Percentiles rank a stretch among this genome's conserved stretches.
phyloP scores from a whole-genome alignment of 768 basidiomycete species.

The Hypholoma sublateritium region DNA sequence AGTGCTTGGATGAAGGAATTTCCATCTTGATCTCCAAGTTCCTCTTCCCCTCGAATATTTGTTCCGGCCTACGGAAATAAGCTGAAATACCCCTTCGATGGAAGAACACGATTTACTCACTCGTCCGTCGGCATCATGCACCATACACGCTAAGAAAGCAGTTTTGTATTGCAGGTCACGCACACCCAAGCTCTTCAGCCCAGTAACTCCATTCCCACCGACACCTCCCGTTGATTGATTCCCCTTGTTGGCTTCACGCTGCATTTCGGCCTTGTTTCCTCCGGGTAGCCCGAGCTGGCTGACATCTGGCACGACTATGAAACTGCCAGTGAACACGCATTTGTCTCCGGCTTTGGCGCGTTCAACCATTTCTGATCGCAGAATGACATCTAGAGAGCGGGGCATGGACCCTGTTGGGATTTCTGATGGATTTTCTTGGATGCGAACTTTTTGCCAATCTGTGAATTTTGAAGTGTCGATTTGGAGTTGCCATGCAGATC shows the following conservation, averaged over 20 bases:
- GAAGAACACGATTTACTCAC: conserved; percentile 45
- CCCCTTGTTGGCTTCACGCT: conserved; percentile 76
- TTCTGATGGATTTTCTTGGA: conserved; percentile 98
- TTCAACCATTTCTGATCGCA: conserved; percentile 94
- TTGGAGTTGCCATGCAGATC: conserved; percentile 88
- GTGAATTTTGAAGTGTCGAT: conserved; percentile 96
- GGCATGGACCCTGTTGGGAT: conserved; percentile 99
- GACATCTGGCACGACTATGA: conserved; percentile 98
- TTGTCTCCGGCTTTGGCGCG: conserved; percentile 99
- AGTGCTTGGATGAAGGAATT: conserved; percentile 87
- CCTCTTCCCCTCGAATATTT: conserved; percentile 89
- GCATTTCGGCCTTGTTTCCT: conserved; percentile 87
- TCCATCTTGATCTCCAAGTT: conserved; percentile 71
- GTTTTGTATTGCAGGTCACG: conserved; percentile 98
- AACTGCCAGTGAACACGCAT: conserved; percentile 96
- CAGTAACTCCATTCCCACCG: conserved; percentile 84
- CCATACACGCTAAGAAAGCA: conserved; percentile 98
- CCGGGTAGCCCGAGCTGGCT: conserved; percentile 94
- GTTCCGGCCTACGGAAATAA: conserved; percentile 63
- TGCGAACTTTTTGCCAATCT: conserved; percentile 99
- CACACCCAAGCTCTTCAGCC: conserved; percentile 92
- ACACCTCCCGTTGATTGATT: conserved; percentile 62
- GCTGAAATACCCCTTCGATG: neutral
- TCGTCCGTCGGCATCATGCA: conserved; percentile 84
- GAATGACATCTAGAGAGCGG: conserved; percentile 91